phyloP scores from a whole-genome alignment of 2,329 filamentous ascomycete species.

The Colletotrichum lupini region DNA sequence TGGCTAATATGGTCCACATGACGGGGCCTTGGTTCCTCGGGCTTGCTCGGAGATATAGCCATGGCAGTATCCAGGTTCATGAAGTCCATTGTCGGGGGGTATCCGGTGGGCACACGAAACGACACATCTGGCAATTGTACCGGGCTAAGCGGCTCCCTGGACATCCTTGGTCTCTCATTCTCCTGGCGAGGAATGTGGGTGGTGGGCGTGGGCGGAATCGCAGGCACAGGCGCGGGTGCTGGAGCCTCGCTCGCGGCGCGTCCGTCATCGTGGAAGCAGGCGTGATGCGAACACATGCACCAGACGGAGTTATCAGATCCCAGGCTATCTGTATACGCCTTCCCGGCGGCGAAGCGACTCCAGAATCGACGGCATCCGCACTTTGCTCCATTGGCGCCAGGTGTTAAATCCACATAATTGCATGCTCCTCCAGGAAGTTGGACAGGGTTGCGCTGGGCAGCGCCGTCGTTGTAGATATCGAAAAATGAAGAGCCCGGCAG shows the following conservation, averaged over 20 bases:
- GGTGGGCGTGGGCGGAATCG: slow-evolving; percentile 23
- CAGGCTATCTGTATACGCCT: slow-evolving; percentile 45
- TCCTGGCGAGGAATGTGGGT: slow-evolving; percentile 56
- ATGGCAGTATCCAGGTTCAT: slow-evolving; percentile 48
- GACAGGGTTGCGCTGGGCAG: slow-evolving; percentile 42
- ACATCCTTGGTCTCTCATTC: slow-evolving; percentile 61
- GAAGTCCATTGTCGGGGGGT: slow-evolving; percentile 55
- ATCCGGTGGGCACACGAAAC: slow-evolving; percentile 50
- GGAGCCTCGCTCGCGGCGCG: slow-evolving; percentile 43
- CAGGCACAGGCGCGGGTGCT: slow-evolving; percentile 18
- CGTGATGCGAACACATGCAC: slow-evolving; percentile 74
- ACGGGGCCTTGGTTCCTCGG: slow-evolving; percentile 38
- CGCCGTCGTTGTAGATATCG: slow-evolving; percentile 65
- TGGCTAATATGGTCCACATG: slow-evolving; percentile 42
- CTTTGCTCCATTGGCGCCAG: slow-evolving; percentile 61
- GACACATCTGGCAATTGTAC: slow-evolving; percentile 59
- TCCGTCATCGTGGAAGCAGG: slow-evolving; percentile 68
- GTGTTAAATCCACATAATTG: slow-evolving; percentile 67
- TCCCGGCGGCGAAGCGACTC: slow-evolving; percentile 54
- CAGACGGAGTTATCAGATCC: slow-evolving; percentile 57
- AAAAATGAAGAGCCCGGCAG: slow-evolving; percentile 59
- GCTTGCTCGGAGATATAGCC: slow-evolving; percentile 48
- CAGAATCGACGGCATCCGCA: slow-evolving; percentile 73
- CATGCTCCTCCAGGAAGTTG: slow-evolving; percentile 64
- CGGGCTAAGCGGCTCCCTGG: slow-evolving; percentile 64